Evolutionary conservation across 345 rosid genomes (phyloP).

Genomic region (Melaleuca alternifolia): DNA sequence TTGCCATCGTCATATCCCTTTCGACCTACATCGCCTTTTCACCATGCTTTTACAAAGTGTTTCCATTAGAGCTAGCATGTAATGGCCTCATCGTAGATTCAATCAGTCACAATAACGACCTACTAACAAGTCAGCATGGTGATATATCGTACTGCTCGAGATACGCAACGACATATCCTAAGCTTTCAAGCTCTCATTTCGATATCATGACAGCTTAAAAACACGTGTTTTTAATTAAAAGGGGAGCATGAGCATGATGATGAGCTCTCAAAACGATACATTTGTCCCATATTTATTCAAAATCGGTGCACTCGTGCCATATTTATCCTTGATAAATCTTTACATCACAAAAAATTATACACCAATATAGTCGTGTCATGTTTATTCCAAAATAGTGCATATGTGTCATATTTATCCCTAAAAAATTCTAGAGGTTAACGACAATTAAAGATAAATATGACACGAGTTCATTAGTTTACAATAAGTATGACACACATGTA

Average conservation of each 20-base stretch:
- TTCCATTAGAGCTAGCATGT: neutral
- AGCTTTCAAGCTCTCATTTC: too few species aligned
- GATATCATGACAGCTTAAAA: neutral
- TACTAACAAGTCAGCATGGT: neutral
- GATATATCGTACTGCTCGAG: neutral
- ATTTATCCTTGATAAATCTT: neutral
- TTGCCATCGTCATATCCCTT: neutral
- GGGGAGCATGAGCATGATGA: too few species aligned
- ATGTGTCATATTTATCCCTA: too few species aligned
- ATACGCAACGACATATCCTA: too few species aligned
- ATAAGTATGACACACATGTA: neutral
- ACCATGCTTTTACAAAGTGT: neutral
- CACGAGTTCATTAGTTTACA: fast-evolving
- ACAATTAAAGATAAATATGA: neutral
- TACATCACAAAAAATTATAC: neutral
- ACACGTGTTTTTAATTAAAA: too few species aligned
- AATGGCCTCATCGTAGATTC: neutral
- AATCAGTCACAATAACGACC: neutral
- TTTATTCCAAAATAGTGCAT: neutral
- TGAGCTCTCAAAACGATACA: too few species aligned
- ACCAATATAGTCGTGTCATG: neutral
- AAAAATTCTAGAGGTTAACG: fast-evolving
- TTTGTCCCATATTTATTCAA: neutral
- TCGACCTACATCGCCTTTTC: too few species aligned
- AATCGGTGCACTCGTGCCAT: neutral